Evolutionary conservation across 2,329 filamentous ascomycete species (phyloP).

Genomic region (Aureobasidium melanogenum): DNA sequence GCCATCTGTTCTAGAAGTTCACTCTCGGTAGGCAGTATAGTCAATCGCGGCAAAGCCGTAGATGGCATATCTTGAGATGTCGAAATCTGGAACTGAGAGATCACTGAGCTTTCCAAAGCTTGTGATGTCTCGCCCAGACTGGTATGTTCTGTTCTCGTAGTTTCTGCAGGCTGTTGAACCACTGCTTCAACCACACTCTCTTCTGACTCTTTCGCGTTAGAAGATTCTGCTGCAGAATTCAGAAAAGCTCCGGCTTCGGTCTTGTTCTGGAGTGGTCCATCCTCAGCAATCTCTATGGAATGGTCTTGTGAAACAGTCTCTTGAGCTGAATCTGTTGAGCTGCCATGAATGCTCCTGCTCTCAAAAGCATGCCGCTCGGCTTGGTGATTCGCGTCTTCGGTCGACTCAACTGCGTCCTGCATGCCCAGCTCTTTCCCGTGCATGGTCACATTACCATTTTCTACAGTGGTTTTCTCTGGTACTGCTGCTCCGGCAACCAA

Average conservation of each 20-base stretch:
- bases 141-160: not conserved
- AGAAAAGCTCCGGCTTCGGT: not conserved
- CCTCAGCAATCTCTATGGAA: not conserved
- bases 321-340: not conserved
- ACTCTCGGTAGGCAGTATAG: conserved; percentile 14
- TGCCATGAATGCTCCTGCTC: not conserved
- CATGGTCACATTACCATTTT: conserved; percentile 1
- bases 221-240: not conserved
- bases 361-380: not conserved
- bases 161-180: not conserved
- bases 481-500: not conserved
- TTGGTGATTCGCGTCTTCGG: not conserved
- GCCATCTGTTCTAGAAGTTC: not conserved
- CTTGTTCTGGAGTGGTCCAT: not conserved
- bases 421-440: not conserved
- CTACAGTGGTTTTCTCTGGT: not conserved
- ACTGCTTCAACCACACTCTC: not conserved
- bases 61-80: conserved; percentile 16
- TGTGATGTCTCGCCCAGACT: not conserved
- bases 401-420: not conserved
- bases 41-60: conserved; percentile 20
- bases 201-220: not conserved
- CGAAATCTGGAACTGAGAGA: not conserved
- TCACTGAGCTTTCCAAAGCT: not conserved
- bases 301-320: not conserved